A percentile compares a stretch with the other conserved stretches of the same genome.
Conservation (phyloP, 805 yeast genomes). For the Lipomyces japonicus region DNA sequence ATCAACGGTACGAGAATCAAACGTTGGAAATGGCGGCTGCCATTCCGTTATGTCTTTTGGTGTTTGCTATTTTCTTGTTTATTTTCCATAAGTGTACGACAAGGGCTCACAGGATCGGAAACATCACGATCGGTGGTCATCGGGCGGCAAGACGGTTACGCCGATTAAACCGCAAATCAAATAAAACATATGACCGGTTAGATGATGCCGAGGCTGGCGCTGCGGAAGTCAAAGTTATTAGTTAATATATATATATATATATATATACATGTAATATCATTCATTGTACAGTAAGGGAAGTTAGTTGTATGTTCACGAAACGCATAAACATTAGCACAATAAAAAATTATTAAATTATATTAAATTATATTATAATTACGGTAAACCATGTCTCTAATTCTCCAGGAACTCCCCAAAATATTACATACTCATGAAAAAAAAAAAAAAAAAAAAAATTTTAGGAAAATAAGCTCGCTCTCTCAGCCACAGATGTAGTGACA, state of each 20-base stretch:
- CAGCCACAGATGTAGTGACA: no score
- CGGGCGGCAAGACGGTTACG: constrained; percentile 3
- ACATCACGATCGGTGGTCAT: constrained; percentile 21
- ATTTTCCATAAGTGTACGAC: constrained; percentile 26
- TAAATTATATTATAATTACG: no score
- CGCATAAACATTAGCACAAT: no score
- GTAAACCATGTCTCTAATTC: no score
- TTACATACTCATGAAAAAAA: no score
- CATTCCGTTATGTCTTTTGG: constrained; percentile 23
- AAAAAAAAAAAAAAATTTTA: no score
- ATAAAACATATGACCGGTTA: background rate
- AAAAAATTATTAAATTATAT: no score
- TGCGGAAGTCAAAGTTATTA: background rate
- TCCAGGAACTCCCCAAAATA: no score
- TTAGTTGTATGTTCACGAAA: no score
- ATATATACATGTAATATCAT: no score
- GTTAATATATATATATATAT: background rate
- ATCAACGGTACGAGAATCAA: constrained; percentile 24
- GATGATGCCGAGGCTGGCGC: constrained; percentile 5
- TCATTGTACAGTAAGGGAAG: no score
- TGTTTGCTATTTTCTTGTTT: constrained; percentile 12
- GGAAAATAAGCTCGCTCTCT: no score
- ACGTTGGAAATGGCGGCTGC: constrained; percentile 26
- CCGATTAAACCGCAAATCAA: background rate
- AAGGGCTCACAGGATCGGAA: constrained; percentile 17